Base-by-base conservation (phyloP, 345 rosid genomes). In the Trapa incisa region DNA sequence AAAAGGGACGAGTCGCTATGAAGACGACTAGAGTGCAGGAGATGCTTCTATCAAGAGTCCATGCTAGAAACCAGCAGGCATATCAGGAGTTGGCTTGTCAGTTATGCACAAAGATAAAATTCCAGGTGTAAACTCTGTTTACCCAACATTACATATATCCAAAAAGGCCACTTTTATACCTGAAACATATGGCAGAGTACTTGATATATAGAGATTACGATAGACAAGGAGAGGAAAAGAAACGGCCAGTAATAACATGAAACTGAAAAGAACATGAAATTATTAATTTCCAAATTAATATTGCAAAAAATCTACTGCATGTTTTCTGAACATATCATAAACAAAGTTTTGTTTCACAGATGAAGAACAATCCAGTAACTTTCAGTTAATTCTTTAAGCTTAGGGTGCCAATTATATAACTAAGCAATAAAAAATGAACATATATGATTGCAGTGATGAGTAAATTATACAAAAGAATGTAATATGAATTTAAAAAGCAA, bases 41-140 rank as follows among this genome's bases (percentile, higher is more conserved):
- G 56, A 4, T n/a, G 56, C 22, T 16, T 50, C 56, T 50, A 1
- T 15, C 17, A 29, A 50, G 2, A 50, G 56, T 2, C 22, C 14
- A 45, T 13, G 1, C 7, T 45, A 45, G 48, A 45, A 45, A 8
- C 62, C 37, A 41, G 60, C 67, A 67, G 11, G 11, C 37, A 7
- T 78, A 94, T 97, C 96, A 72, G 80, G 76, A 61, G 85, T 82
- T 47, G 73, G 70, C 74, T 82, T 75, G 70, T 89, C 93, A 22
- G 87, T 84, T 60, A 86, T 75, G 29, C 90, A 86, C 69, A 94
- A 85, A 71, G 99, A 94, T 35, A 91, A 76, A 65, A 94, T 83
- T 53, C 97, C 99, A 69, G 91, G 68, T 64, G 97, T 86, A 66
- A 91, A 91, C 76, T 94, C 97, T 47, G 99, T 85, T 78, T 94